Percentiles rank a stretch among this genome's conserved stretches.
These are phyloP conservation scores for Cordyceps javanica DNA, from an alignment of 2,329 filamentous ascomycete genomes.

Conservation along the genomic window DNA sequence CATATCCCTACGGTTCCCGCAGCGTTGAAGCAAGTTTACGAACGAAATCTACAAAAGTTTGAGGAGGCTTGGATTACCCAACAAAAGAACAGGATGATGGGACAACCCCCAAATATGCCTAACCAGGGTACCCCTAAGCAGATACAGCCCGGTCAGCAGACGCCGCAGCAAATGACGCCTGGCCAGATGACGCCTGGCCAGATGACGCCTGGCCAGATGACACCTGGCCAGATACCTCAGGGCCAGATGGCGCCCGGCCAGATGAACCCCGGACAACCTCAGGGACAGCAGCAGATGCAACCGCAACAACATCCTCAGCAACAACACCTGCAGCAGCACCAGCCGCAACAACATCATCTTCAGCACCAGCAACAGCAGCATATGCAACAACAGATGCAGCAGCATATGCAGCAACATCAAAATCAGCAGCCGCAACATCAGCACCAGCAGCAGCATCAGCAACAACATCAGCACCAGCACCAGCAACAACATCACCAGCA, in stretches of 20 bases:
- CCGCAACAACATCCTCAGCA: constrained; percentile 37
- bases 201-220: constrained; percentile 13
- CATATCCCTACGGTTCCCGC: constrained; percentile 61
- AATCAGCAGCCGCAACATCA: constrained; percentile 24
- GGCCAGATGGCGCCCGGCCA: constrained; percentile 19
- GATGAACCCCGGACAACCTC: constrained; percentile 23
- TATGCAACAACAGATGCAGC: constrained; percentile 29
- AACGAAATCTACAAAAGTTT: constrained; percentile 69
- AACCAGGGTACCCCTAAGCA: constrained; percentile 24
- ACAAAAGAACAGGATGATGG: constrained; percentile 47
- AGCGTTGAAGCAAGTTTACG: constrained; percentile 68
- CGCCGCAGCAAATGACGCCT: constrained; percentile 27
- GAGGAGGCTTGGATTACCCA: constrained; percentile 61
- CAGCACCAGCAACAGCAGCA: constrained; percentile 25
- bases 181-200: constrained; percentile 27
- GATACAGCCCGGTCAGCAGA: constrained; percentile 34
- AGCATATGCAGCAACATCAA: constrained; percentile 34
- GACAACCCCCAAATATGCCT: constrained; percentile 38
- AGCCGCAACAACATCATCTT: constrained; percentile 24
- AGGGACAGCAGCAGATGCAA: constrained; percentile 20
- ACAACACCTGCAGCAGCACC: constrained; percentile 28
- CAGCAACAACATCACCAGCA: constrained; percentile 20
- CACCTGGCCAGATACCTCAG: constrained; percentile 24
- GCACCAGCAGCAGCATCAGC: constrained; percentile 25
- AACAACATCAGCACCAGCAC: constrained; percentile 29